Conservation (phyloP, 106 monocot genomes). For the Apostasia shenzhenica region DNA sequence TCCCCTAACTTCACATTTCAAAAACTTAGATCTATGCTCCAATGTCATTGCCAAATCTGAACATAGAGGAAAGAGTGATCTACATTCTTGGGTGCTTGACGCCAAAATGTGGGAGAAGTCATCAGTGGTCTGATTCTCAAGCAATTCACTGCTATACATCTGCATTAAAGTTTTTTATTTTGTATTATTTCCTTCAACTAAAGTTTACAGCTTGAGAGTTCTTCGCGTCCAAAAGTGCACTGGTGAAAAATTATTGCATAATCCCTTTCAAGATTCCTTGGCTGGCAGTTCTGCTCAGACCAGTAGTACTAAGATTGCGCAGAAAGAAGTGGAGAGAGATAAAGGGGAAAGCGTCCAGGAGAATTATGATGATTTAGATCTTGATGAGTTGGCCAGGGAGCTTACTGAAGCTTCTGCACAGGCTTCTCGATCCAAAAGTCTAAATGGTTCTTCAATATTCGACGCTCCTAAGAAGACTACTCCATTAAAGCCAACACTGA, state of each 20-base stretch:
- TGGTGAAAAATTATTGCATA: not conserved
- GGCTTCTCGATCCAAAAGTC: slow-evolving; percentile 39
- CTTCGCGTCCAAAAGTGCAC: slow-evolving; percentile 57
- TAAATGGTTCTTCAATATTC: slow-evolving; percentile 16
- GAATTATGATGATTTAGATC: slow-evolving; percentile 39
- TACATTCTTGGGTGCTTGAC: slow-evolving; percentile 59
- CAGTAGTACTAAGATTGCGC: not conserved
- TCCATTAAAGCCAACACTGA: slow-evolving; percentile 18
- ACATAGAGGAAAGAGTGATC: slow-evolving; percentile 53
- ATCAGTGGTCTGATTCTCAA: slow-evolving; percentile 28
- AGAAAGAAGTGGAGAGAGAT: not conserved
- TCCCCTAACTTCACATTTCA: not conserved
- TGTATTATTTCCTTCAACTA: slow-evolving; percentile 2
- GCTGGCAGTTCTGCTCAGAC: slow-evolving; percentile 13
- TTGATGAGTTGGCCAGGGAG: slow-evolving; percentile 43
- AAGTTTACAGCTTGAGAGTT: slow-evolving; percentile 54
- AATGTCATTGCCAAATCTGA: slow-evolving; percentile 20
- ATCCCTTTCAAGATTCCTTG: not conserved
- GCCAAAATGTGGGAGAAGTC: slow-evolving; percentile 36
- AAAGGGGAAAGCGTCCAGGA: slow-evolving; percentile 19
- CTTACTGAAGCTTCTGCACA: slow-evolving; percentile 42
- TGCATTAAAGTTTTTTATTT: not conserved
- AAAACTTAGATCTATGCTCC: slow-evolving; percentile 68
- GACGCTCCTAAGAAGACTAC: slow-evolving; percentile 18
- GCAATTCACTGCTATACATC: not conserved